Evolutionary conservation across 164 flowering plant species (phyloP).

Genomic region (Magnolia changhungtana): DNA sequence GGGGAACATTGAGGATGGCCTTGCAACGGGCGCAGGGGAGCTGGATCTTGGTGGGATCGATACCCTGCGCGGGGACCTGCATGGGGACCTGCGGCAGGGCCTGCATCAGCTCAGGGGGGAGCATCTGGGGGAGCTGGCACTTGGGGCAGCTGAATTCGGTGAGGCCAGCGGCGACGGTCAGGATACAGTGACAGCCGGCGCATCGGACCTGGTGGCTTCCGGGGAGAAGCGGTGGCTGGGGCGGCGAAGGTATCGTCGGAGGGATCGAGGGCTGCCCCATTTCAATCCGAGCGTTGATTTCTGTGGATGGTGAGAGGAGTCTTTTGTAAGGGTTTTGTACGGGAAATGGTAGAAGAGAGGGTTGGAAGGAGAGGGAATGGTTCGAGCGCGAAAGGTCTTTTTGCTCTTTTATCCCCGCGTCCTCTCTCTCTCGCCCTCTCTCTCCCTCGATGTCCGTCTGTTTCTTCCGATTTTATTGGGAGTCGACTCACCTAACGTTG

Average conservation of each 20-base stretch:
- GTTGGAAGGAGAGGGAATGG: background rate
- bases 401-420: background rate
- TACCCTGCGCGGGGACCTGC: slow-evolving; percentile 69
- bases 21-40: slow-evolving; percentile 85
- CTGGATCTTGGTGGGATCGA: slow-evolving; percentile 97
- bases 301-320: background rate
- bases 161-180: slow-evolving; percentile 57
- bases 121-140: slow-evolving; percentile 76
- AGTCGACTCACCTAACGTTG: background rate
- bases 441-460: background rate
- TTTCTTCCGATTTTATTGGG: background rate
- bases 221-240: slow-evolving; percentile 19
- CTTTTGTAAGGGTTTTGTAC: background rate
- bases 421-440: background rate
- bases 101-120: slow-evolving; percentile 77
- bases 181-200: slow-evolving; percentile 79
- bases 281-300: background rate
- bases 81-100: slow-evolving; percentile 13
- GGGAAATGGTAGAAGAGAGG: background rate
- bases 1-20: slow-evolving; percentile 92
- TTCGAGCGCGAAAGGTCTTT: background rate
- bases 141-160: slow-evolving; percentile 75
- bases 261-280: slow-evolving; percentile 28
- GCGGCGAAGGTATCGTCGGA: slow-evolving; percentile 16
- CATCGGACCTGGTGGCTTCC: slow-evolving; percentile 67